A percentile compares a stretch with the other conserved stretches of the same genome.
Evolutionary conservation across 768 basidiomycete genomes (phyloP).

Genomic region (Boletellus sp.): DNA sequence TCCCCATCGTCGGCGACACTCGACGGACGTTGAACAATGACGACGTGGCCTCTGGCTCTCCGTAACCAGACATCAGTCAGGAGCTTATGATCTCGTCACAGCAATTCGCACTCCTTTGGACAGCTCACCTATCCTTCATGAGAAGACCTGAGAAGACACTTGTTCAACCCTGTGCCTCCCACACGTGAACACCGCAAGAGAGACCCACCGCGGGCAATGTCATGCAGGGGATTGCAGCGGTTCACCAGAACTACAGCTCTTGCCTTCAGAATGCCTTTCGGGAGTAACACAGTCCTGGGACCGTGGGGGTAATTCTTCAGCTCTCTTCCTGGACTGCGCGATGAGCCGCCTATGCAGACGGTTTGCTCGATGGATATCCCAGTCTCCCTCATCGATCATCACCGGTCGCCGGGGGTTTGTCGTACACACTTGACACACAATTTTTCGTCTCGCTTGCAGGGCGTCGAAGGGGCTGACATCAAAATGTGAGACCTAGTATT

Average conservation of each 20-base stretch:
- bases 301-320: not conserved
- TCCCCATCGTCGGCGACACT: not conserved
- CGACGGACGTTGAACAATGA: not conserved
- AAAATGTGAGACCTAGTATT: constrained; percentile 9
- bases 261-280: constrained; percentile 6
- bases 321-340: constrained; percentile 24
- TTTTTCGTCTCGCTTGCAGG: constrained; percentile 52
- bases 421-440: constrained; percentile 64
- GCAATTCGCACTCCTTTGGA: not conserved
- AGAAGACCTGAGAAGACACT: not conserved
- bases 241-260: not conserved
- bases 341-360: constrained; percentile 51
- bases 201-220: constrained; percentile 9
- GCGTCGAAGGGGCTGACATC: constrained; percentile 51
- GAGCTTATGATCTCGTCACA: constrained; percentile 7
- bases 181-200: not conserved
- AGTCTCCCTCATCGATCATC: constrained; percentile 57
- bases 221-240: constrained; percentile 6
- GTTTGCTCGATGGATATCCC: constrained; percentile 56
- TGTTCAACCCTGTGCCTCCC: constrained; percentile 2
- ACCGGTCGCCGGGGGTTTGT: constrained; percentile 50
- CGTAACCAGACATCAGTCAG: constrained; percentile 7
- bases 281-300: not conserved
- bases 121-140: constrained; percentile 2
- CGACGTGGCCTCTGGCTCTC: not conserved